A percentile compares a stretch with the other conserved stretches of the same genome.
Evolutionary conservation across 1,284 basidiomycete genomes (phyloP).

Genomic region (Cryptococcus wingfieldii): DNA sequence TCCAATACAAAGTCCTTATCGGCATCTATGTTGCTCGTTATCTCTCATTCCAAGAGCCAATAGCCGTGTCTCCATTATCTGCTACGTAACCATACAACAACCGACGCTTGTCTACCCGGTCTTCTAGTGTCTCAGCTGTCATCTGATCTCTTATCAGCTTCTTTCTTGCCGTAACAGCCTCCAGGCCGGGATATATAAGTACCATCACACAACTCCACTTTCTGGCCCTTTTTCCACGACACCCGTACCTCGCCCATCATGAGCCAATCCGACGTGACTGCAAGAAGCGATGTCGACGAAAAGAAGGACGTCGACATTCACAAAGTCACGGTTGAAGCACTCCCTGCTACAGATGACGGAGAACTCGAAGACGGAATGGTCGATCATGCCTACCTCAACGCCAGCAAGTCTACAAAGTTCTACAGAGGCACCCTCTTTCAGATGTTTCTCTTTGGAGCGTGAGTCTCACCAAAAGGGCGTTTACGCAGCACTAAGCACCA

Average conservation of each 20-base stretch:
- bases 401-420: constrained; percentile 15
- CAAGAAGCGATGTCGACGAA: background rate
- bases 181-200: no score
- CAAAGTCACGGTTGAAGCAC: background rate
- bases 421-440: constrained; percentile 23
- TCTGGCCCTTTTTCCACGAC: no score
- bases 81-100: no score
- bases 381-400: constrained; percentile 18
- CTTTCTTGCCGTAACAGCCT: no score
- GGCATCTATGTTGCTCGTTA: no score
- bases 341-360: background rate
- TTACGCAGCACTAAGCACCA: background rate
- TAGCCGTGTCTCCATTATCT: no score
- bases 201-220: no score
- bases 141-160: no score
- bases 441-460: constrained; percentile 30
- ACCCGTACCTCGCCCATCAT: background rate
- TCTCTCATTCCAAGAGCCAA: no score
- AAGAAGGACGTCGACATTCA: background rate
- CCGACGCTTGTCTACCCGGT: no score
- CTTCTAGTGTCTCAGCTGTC: no score
- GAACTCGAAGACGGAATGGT: constrained; percentile 2
- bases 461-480: constrained; percentile 3
- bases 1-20: no score
- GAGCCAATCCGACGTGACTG: background rate